Evolutionary conservation across 345 rosid genomes (phyloP), one percentile per base, ranked within the genome.

Genomic region (Moricandia arvensis): DNA sequence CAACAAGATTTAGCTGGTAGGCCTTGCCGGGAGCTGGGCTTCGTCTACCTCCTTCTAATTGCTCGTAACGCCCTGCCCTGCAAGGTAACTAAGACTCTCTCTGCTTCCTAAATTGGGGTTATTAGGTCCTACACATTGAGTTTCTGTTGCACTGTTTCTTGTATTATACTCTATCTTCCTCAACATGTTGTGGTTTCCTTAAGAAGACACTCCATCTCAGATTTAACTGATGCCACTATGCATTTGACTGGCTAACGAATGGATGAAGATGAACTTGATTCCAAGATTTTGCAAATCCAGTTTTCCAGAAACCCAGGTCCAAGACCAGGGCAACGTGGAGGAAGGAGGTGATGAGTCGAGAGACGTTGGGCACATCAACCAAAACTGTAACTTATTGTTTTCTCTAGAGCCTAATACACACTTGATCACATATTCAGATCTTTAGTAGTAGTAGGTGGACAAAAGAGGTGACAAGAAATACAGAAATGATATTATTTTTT

Each of bases 1-100:
- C 83, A 74, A 11, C 68, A 49, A 43, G 89, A 89, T 38, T 60
- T 75, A 64, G 71, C 82, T 69, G 62, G 77, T 53, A 82, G 87
- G 82, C 78, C 81, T 5, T 69, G 72, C 59, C 83, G 75, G n/a
- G 88, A 87, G 75, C 77, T 78, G 1, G 1, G 29, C 69, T 80
- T 41, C 84, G 82, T 64, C 74, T 92, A 17, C 94, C 91, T 76
- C 87, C 77, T 4, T 89, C 89, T 85, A 6, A 90, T 97, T 70
- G 95, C 98, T 38, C 76, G 88, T 86, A 89, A 89, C 69, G 91
- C 95, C 37, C 82, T 93, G 91, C 95, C 37, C 82, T 93, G 82
- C 96, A 93, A 90, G 97, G 98, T 93, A 60, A 78, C 70, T 30
- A 6, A 31, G 27, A 9, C 16, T 11, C 30, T 45, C 51, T n/a